Conservation (phyloP, 2,329 filamentous ascomycete genomes). For the Akanthomyces muscarius region DNA sequence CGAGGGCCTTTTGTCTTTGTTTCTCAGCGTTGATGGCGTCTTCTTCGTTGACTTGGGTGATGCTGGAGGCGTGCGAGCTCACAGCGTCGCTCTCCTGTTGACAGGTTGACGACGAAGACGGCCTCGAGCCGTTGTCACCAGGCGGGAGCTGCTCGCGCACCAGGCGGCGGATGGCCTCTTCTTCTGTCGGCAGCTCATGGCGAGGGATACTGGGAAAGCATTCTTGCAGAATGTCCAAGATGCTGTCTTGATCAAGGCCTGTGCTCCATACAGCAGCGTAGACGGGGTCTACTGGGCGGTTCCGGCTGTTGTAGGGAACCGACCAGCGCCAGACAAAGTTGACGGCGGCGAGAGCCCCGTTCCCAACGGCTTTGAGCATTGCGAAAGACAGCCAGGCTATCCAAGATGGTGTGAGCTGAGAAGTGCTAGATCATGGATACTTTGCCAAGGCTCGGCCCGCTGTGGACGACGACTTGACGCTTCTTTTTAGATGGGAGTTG, state of each 20-base stretch:
- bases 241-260: background rate
- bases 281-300: constrained; percentile 18
- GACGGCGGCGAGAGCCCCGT: background rate
- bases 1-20: constrained; percentile 8
- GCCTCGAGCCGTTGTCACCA: background rate
- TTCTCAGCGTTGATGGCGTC: background rate
- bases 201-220: constrained; percentile 15
- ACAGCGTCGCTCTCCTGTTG: background rate
- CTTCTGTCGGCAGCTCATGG: constrained; percentile 16
- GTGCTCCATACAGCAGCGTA: constrained; percentile 20
- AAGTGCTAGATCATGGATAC: background rate
- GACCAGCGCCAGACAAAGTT: constrained; percentile 22
- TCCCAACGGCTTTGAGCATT: constrained; percentile 1
- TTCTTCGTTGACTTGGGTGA: background rate
- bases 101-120: background rate
- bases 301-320: constrained; percentile 21
- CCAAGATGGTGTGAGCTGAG: background rate
- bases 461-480: background rate
- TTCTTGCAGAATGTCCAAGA: constrained; percentile 10
- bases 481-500: constrained; percentile 6
- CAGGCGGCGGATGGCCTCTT: constrained; percentile 18
- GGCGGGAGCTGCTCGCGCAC: constrained; percentile 16
- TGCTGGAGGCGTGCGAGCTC: constrained; percentile 3
- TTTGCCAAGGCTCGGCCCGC: constrained; percentile 5
- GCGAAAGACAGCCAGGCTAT: background rate